phyloP scores from a whole-genome alignment of 2,329 filamentous ascomycete species.

The Alternaria conjuncta region DNA sequence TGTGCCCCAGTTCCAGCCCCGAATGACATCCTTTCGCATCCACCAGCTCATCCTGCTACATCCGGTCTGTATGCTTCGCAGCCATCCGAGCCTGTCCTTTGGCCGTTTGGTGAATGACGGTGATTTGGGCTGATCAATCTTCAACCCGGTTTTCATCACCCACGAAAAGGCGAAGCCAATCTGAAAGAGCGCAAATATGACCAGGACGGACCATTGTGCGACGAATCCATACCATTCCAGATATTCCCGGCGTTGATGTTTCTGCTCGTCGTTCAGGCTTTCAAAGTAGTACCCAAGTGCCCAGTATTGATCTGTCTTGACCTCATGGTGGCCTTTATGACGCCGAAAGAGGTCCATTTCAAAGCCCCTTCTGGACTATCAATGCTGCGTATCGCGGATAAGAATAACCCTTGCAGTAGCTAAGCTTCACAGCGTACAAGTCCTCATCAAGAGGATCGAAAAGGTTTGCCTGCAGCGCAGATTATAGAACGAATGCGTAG shows the following conservation, averaged over 20 bases:
- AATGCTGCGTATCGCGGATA: not conserved
- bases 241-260: constrained; percentile 57
- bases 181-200: constrained; percentile 54
- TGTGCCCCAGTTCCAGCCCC: constrained; percentile 58
- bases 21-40: constrained; percentile 53
- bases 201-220: constrained; percentile 61
- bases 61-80: constrained; percentile 26
- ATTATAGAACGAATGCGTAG: not conserved
- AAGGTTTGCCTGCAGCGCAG: not conserved
- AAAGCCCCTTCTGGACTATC: not conserved
- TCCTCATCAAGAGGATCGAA: not conserved
- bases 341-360: constrained; percentile 27
- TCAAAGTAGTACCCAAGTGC: constrained; percentile 60
- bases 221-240: constrained; percentile 63
- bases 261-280: constrained; percentile 57
- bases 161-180: constrained; percentile 47
- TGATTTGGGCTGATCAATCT: constrained; percentile 49
- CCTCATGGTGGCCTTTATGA: constrained; percentile 33
- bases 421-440: constrained; percentile 2
- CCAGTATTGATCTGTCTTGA: constrained; percentile 34
- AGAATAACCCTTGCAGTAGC: not conserved
- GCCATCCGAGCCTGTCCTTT: constrained; percentile 31
- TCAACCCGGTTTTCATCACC: constrained; percentile 34
- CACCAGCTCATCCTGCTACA: constrained; percentile 50
- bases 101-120: constrained; percentile 49